A percentile compares a stretch with the other conserved stretches of the same genome.
Evolutionary conservation across 1,139 yeast species (phyloP).

Genomic region (Eremothecium coryli): DNA sequence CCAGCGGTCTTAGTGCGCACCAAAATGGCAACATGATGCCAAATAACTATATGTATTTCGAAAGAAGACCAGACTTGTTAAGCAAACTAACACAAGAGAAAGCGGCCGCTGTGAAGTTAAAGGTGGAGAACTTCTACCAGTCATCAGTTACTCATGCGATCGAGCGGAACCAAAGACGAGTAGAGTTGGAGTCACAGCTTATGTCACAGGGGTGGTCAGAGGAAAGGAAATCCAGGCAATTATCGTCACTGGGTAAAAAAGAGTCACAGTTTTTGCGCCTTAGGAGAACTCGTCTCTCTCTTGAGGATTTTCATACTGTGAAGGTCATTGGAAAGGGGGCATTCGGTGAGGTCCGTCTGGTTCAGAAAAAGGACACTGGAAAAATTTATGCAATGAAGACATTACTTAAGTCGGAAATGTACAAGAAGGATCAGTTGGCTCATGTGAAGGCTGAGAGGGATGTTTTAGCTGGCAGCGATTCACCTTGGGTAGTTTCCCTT

Average conservation of each 20-base stretch:
- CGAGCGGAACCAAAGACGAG: constrained; percentile 69
- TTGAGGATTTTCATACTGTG: constrained; percentile 70
- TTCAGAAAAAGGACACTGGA: constrained; percentile 76
- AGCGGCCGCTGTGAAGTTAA: constrained; percentile 63
- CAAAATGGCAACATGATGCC: neutral
- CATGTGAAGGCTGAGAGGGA: constrained; percentile 84
- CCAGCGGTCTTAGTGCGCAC: neutral
- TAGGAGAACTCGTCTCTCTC: constrained; percentile 62
- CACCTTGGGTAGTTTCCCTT: constrained; percentile 80
- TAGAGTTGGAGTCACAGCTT: constrained; percentile 60
- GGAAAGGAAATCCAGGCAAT: constrained; percentile 65
- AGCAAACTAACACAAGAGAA: constrained; percentile 60
- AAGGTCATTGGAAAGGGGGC: constrained; percentile 85
- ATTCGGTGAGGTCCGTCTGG: constrained; percentile 74
- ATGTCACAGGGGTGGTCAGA: constrained; percentile 60
- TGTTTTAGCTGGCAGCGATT: constrained; percentile 74
- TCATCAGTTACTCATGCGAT: constrained; percentile 73
- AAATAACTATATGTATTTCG: constrained; percentile 56
- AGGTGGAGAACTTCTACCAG: constrained; percentile 65
- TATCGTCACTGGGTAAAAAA: constrained; percentile 60
- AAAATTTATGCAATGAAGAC: constrained; percentile 83
- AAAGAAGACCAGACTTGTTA: constrained; percentile 74
- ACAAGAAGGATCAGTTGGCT: constrained; percentile 72
- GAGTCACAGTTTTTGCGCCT: constrained; percentile 70
- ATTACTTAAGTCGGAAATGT: constrained; percentile 68